Percentiles rank a stretch among this genome's conserved stretches.
Evolutionary conservation across 163 green algal genomes (phyloP).

Genomic region (Scenedesmus sp.): DNA sequence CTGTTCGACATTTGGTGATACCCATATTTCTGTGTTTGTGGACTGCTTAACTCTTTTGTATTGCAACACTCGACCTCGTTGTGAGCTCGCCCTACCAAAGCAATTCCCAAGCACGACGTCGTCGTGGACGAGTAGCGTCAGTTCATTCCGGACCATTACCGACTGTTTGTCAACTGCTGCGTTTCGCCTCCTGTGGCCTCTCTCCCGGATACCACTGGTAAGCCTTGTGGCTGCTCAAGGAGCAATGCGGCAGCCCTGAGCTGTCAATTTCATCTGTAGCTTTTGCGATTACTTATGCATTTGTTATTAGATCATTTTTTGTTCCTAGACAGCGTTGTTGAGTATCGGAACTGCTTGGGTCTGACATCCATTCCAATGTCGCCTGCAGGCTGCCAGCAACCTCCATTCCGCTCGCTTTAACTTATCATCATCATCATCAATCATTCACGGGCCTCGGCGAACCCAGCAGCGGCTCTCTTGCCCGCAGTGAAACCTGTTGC

Average conservation of each 20-base stretch:
- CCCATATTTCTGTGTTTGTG: not conserved
- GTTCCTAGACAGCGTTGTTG: not conserved
- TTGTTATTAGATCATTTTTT: not conserved
- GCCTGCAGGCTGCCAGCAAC: slow-evolving; percentile 4
- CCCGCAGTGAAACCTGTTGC: not conserved
- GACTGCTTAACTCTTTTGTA: not conserved
- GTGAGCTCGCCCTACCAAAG: not conserved
- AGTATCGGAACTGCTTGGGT: not conserved
- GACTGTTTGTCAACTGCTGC: not conserved
- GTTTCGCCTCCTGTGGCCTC: not conserved
- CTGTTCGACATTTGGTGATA: not conserved
- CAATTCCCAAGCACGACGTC: not conserved
- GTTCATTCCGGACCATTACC: no score
- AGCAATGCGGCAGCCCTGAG: not conserved
- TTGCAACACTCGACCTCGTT: not conserved
- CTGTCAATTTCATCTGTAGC: not conserved
- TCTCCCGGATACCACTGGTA: not conserved
- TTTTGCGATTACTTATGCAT: not conserved
- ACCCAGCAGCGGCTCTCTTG: not conserved
- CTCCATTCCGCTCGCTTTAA: not conserved
- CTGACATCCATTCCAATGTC: not conserved
- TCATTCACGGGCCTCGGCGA: not conserved
- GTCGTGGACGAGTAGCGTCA: not conserved
- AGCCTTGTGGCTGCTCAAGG: not conserved
- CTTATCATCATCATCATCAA: not conserved